Base-by-base conservation (phyloP, 2,329 filamentous ascomycete genomes). In the Trichoderma sp. region DNA sequence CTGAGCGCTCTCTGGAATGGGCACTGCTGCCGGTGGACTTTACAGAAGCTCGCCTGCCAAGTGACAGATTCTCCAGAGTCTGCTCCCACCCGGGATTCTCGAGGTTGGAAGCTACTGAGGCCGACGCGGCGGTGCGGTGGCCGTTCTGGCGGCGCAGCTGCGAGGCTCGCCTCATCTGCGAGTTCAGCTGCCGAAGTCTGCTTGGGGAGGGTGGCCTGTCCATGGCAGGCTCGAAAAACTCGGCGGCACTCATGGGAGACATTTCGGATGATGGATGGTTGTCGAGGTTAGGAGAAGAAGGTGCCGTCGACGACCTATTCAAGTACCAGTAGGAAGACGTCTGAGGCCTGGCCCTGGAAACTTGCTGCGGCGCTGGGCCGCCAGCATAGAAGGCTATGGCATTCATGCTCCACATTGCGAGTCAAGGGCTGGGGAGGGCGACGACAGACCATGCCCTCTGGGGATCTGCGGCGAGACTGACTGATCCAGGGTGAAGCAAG, bases 271-370 rank as follows among this genome's bases (percentile, higher is more conserved):
- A 68, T 50, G 67, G 56, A 21, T 67, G 35, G 31, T 56, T 56
- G 50, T 63, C 53, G 67, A 66, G 56, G 16, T 73, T 72, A 50
- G 63, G 73, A 69, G 66, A 75, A 56, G 75, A 73, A 29, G 75
- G 95, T 97, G 85, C 91, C 94, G 82, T 97, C 94, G 5, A 94
- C 97, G 69, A 90, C 97, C 77, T 93, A 21, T 68, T 63, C 64
- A 62, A 67, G 65, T 66, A 75, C 60, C 60, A 59, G 64, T 35
- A 67, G 62, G 71, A 66, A 45, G 71, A 60, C 24, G 65, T 60
- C 53, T 50, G 41, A 56, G 27, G 56, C 41, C 53, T 35, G 66
- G 59, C 73, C 65, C 59, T 63, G 53, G 73, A 29, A 29, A 53
- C 33, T 27, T 62, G 65, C 50, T 60, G 53, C 50, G 56, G 38